Conservation (phyloP, 768 basidiomycete genomes). For the Trametes cingulata region DNA sequence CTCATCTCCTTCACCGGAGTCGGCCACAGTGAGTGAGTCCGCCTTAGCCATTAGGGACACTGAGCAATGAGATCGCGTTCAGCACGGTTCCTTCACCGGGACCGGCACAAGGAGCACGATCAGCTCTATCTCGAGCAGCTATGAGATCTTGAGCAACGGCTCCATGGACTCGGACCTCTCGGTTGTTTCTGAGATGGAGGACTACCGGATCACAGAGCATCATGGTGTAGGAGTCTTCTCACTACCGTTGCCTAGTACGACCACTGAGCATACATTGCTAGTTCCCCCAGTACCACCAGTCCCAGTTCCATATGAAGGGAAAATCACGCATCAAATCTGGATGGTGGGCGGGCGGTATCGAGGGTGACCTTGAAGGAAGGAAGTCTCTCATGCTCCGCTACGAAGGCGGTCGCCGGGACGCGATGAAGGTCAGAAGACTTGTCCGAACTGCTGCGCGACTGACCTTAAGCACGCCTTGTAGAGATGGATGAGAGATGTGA, state of each 20-base stretch:
- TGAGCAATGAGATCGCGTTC: background rate
- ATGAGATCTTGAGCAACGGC: background rate
- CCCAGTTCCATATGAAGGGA: slow-evolving; percentile 43
- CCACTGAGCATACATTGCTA: slow-evolving; percentile 20
- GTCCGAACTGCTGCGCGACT: background rate
- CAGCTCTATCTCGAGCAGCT: background rate
- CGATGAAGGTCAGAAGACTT: slow-evolving; percentile 32
- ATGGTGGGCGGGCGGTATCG: slow-evolving; percentile 50
- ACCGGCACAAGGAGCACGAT: background rate
- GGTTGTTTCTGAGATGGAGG: slow-evolving; percentile 23
- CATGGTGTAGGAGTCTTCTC: slow-evolving; percentile 34
- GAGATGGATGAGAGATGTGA: slow-evolving; percentile 54
- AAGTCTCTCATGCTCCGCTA: slow-evolving; percentile 46
- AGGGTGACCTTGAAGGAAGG: slow-evolving; percentile 44
- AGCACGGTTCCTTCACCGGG: background rate
- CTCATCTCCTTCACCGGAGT: slow-evolving; percentile 5
- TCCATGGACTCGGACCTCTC: background rate
- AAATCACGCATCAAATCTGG: slow-evolving; percentile 40
- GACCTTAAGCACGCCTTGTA: slow-evolving; percentile 18
- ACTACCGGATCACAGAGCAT: slow-evolving; percentile 27
- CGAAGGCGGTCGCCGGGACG: slow-evolving; percentile 36
- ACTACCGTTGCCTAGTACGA: background rate
- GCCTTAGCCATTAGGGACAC: too few relatives aligned
- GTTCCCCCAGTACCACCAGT: slow-evolving; percentile 54
- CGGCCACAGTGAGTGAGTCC: background rate